phyloP scores from a whole-genome alignment of 495 filamentous ascomycete species.

The Penicillium roqueforti region DNA sequence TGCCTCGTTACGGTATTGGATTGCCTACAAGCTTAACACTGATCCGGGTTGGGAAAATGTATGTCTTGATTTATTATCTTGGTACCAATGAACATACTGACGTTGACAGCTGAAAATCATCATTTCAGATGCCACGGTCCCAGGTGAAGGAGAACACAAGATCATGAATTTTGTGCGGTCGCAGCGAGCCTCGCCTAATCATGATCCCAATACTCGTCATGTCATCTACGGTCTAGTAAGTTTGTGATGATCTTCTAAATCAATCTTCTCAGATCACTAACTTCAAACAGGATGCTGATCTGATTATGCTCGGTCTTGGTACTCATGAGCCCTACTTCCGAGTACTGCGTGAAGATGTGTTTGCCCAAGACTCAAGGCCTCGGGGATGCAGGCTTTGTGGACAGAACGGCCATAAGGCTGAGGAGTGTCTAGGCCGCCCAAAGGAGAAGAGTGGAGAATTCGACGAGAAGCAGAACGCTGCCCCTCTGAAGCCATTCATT shows the following conservation, averaged over 20 bases:
- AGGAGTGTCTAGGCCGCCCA: conserved; percentile 74
- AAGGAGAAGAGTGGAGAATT: conserved; percentile 83
- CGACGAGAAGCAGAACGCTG: conserved; percentile 72
- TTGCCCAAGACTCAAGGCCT: conserved; percentile 78
- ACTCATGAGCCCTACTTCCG: conserved; percentile 98
- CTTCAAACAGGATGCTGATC: conserved; percentile 69
- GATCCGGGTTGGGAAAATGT: conserved; percentile 58
- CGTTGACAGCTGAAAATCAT: conserved; percentile 74
- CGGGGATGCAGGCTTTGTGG: conserved; percentile 82
- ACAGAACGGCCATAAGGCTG: conserved; percentile 81
- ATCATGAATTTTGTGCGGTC: conserved; percentile 98
- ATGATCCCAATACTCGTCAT: conserved; percentile 95
- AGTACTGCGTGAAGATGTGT: conserved; percentile 95
- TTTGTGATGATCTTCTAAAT: background rate
- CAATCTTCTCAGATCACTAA: conserved; percentile 18
- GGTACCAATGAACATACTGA: conserved; percentile 19
- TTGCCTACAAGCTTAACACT: conserved; percentile 92
- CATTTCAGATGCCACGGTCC: conserved; percentile 96
- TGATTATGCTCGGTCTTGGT: conserved; percentile 97
- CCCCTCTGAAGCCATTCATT: conserved; percentile 82
- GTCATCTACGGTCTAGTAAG: conserved; percentile 81
- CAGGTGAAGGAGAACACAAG: conserved; percentile 98
- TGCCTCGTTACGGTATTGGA: conserved; percentile 89
- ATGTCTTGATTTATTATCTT: background rate
- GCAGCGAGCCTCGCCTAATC: conserved; percentile 81